Evolutionary conservation across 2,329 filamentous ascomycete genomes (phyloP).

Genomic region (Elsinoe batatas): DNA sequence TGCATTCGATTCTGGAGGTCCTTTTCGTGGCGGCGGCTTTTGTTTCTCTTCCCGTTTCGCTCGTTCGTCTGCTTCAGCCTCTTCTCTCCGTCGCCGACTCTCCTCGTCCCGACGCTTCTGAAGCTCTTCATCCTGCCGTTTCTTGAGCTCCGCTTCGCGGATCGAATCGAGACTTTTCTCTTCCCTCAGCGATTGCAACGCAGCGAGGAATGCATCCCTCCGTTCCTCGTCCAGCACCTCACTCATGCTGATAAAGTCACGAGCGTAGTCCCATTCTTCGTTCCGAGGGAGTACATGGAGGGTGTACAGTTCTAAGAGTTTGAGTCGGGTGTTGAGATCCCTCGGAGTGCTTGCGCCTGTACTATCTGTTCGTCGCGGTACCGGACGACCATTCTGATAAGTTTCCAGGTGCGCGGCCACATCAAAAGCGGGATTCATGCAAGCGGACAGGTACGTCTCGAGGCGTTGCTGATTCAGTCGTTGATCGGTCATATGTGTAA

Average conservation of each 20-base stretch:
- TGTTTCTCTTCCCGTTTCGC: slow-evolving; percentile 28
- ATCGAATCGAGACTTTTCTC: slow-evolving; percentile 67
- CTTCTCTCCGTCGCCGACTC: slow-evolving; percentile 28
- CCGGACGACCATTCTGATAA: slow-evolving; percentile 22
- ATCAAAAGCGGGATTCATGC: slow-evolving; percentile 63
- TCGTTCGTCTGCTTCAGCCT: slow-evolving; percentile 30
- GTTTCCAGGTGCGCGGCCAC: slow-evolving; percentile 52
- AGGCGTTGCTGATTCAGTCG: slow-evolving; percentile 74
- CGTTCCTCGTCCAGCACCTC: slow-evolving; percentile 86
- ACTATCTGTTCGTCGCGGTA: slow-evolving; percentile 15
- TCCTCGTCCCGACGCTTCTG: slow-evolving; percentile 36
- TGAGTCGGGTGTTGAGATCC: slow-evolving; percentile 74
- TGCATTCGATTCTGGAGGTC: background rate
- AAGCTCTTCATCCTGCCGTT: slow-evolving; percentile 46
- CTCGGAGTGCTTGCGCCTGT: slow-evolving; percentile 63
- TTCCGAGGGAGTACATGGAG: slow-evolving; percentile 90
- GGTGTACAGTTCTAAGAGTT: slow-evolving; percentile 90
- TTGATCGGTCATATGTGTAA: slow-evolving; percentile 83
- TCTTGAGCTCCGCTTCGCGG: slow-evolving; percentile 51
- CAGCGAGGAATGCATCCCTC: slow-evolving; percentile 78
- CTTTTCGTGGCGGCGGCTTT: slow-evolving; percentile 14
- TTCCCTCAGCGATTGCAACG: slow-evolving; percentile 72
- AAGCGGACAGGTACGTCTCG: slow-evolving; percentile 77
- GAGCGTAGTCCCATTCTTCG: slow-evolving; percentile 90
- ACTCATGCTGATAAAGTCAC: slow-evolving; percentile 78